These are phyloP conservation scores for Apodospora peruviana DNA, from an alignment of 495 filamentous ascomycete genomes.

Conservation along the genomic window DNA sequence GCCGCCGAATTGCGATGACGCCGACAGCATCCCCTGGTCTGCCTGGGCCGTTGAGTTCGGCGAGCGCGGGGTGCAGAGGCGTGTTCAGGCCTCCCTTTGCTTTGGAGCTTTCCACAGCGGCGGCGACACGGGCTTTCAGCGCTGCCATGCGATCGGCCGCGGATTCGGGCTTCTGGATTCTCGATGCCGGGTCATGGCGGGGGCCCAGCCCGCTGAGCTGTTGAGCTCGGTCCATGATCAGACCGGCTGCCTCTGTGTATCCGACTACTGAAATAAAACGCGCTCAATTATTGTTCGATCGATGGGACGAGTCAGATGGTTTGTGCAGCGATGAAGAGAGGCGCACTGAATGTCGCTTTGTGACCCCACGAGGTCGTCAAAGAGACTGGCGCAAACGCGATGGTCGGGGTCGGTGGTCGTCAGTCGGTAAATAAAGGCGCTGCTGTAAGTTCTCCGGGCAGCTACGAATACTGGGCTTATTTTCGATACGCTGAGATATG, in stretches of 20 bases:
- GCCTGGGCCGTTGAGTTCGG: constrained; percentile 57
- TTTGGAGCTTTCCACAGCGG: constrained; percentile 58
- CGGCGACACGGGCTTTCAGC: constrained; percentile 79
- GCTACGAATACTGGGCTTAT: no score
- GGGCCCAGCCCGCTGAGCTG: constrained; percentile 44
- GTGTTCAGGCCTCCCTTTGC: constrained; percentile 76
- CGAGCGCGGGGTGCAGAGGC: constrained; percentile 82
- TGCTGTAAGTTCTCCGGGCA: no score
- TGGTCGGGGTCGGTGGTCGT: no score
- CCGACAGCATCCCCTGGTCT: constrained; percentile 41
- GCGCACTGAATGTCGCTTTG: no score
- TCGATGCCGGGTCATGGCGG: constrained; percentile 44
- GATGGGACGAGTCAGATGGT: no score
- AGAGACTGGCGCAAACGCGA: no score
- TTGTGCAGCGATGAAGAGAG: background rate
- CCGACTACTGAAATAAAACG: no score
- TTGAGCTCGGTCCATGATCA: constrained; percentile 40
- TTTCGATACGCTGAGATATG: no score
- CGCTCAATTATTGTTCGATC: no score
- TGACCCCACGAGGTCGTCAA: no score
- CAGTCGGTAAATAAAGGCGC: no score
- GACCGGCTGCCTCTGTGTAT: background rate
- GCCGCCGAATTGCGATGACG: constrained; percentile 18
- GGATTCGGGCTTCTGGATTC: constrained; percentile 47
- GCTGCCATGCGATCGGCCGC: constrained; percentile 53